phyloP scores from a whole-genome alignment of 345 rosid genomes.

The Moricandia moricandioides region DNA sequence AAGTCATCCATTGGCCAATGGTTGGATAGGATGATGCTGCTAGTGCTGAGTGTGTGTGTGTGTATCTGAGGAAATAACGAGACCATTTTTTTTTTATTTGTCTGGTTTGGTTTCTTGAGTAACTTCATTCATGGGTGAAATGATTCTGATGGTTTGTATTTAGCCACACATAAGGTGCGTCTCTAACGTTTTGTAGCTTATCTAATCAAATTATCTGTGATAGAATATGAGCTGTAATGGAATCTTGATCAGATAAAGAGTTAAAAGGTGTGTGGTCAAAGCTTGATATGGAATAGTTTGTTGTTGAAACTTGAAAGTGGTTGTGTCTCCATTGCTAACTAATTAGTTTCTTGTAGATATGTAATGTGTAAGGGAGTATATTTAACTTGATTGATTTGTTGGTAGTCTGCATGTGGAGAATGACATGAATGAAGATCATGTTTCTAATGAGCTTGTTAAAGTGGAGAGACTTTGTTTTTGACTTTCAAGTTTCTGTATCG shows the following conservation, averaged over 20 bases:
- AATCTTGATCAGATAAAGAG: background rate
- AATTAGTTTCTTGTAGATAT: background rate
- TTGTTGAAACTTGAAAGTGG: too few relatives aligned
- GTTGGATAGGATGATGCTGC: slow-evolving; percentile 18
- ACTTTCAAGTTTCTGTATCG: slow-evolving; percentile 1
- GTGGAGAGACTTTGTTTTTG: background rate
- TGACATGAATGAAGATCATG: background rate
- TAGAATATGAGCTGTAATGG: background rate
- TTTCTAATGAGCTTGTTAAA: background rate
- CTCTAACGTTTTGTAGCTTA: background rate
- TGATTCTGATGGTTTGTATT: slow-evolving; percentile 16
- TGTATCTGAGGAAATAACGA: slow-evolving; percentile 2
- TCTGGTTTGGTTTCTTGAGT: slow-evolving; percentile 4
- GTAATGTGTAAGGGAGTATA: background rate
- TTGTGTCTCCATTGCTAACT: background rate
- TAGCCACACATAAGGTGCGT: slow-evolving; percentile 18
- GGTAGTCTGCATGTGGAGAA: background rate
- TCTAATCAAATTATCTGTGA: background rate
- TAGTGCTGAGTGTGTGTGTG: slow-evolving; percentile 11
- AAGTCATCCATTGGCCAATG: slow-evolving; percentile 26
- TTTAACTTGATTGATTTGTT: background rate
- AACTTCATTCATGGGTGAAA: background rate
- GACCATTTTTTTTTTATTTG: background rate
- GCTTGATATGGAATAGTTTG: background rate
- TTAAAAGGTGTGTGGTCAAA: background rate